Conservation (phyloP, 441 rosid genomes). For the California macrophylla region DNA sequence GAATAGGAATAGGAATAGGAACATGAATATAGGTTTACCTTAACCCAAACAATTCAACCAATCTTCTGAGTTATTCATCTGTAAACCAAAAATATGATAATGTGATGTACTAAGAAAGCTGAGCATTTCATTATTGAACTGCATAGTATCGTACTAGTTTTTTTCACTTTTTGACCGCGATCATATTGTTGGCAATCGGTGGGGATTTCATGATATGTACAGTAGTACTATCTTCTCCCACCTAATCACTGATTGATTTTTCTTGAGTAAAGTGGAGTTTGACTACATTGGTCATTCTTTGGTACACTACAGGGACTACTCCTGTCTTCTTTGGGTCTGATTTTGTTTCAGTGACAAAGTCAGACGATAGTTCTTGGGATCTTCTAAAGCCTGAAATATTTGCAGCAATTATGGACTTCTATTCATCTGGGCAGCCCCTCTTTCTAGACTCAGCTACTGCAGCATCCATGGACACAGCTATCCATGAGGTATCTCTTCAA, state of each 20-base stretch:
- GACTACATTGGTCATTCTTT: conserved; percentile 10
- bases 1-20: not conserved
- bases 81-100: not conserved
- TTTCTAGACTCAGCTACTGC: conserved; percentile 61
- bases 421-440: conserved; percentile 74
- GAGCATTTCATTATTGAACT: too few relatives aligned
- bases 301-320: conserved; percentile 49
- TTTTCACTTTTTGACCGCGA: not conserved
- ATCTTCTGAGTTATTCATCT: not conserved
- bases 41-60: not conserved
- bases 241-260: not conserved
- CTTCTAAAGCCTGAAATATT: conserved; percentile 74
- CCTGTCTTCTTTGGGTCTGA: conserved; percentile 86
- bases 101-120: not conserved
- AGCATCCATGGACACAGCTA: conserved; percentile 77
- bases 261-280: not conserved
- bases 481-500: conserved; percentile 46
- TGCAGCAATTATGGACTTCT: conserved; percentile 89
- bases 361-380: conserved; percentile 79
- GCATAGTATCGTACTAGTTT: too few relatives aligned
- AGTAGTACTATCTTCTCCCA: not conserved
- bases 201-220: not conserved
- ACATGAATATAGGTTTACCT: not conserved
- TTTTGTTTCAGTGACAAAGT: conserved; percentile 85
- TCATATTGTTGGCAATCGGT: not conserved